A percentile compares a stretch with the other conserved stretches of the same genome.
phyloP scores from a whole-genome alignment of 495 filamentous ascomycete species.

The Aspergillus kassunensis region DNA sequence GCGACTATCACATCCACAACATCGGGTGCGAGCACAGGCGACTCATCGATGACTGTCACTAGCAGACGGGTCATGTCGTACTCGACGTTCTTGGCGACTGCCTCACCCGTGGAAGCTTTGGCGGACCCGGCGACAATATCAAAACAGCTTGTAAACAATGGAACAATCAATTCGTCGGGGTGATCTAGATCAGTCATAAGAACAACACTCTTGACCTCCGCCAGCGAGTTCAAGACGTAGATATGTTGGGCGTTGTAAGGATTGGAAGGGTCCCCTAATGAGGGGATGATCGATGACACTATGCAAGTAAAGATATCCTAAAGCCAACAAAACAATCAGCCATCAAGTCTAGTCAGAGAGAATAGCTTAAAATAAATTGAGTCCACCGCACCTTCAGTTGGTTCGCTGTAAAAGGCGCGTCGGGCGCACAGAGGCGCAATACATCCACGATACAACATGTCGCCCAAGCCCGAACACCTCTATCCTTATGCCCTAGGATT shows the following conservation, averaged over 20 bases:
- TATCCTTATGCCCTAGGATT: constrained; percentile 84
- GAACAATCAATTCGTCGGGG: constrained; percentile 67
- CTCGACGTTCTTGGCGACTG: constrained; percentile 84
- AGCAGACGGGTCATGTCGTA: constrained; percentile 86
- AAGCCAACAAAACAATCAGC: neutral
- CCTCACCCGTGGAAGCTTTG: constrained; percentile 69
- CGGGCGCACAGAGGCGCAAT: constrained; percentile 85
- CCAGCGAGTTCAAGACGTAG: constrained; percentile 81
- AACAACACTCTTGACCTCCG: constrained; percentile 90
- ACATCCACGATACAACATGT: constrained; percentile 92
- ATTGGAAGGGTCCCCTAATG: constrained; percentile 81
- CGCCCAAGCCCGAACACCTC: constrained; percentile 83
- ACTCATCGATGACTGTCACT: constrained; percentile 82
- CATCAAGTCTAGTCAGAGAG: neutral
- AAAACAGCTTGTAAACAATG: constrained; percentile 83
- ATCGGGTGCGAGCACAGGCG: constrained; percentile 67
- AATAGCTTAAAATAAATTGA: neutral
- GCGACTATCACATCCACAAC: constrained; percentile 93
- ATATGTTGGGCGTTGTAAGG: constrained; percentile 91
- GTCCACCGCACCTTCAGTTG: constrained; percentile 74
- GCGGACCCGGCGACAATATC: constrained; percentile 81
- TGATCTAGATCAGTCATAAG: constrained; percentile 87
- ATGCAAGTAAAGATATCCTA: constrained; percentile 94
- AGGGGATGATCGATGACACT: constrained; percentile 74
- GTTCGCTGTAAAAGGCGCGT: constrained; percentile 86